phyloP scores from a whole-genome alignment of 768 basidiomycete species.

The Sporobolomyces phaffii region DNA sequence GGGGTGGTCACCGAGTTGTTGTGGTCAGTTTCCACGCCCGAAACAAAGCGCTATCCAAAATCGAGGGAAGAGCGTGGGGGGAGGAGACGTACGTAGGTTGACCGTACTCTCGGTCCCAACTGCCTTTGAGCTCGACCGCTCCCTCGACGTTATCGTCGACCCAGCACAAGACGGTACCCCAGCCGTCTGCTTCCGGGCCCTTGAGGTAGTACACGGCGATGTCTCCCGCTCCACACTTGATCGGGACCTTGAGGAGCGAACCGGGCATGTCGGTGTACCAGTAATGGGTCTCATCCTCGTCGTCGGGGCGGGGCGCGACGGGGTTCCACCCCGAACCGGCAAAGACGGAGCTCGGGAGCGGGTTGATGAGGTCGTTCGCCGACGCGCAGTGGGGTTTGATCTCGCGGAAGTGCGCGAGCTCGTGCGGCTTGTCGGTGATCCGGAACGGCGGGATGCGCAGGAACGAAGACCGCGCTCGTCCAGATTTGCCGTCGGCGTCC shows the following conservation, averaged over 20 bases:
- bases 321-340: conserved; percentile 87
- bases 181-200: conserved; percentile 57
- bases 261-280: conserved; percentile 86
- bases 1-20: background rate
- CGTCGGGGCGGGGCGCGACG: conserved; percentile 50
- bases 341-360: conserved; percentile 87
- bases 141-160: conserved; percentile 91
- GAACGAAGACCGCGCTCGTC: conserved; percentile 44
- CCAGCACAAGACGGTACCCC: conserved; percentile 82
- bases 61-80: too few species aligned
- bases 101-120: conserved; percentile 55
- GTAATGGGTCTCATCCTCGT: conserved; percentile 65
- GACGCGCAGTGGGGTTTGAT: conserved; percentile 85
- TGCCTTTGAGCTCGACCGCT: conserved; percentile 66
- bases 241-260: conserved; percentile 72
- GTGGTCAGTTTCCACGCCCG: too few species aligned
- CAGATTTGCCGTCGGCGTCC: conserved; percentile 33
- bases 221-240: conserved; percentile 81
- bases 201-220: conserved; percentile 83
- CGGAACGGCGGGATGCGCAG: conserved; percentile 64
- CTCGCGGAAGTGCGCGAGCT: conserved; percentile 62
- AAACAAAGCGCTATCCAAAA: too few species aligned
- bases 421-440: conserved; percentile 56
- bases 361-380: conserved; percentile 97
- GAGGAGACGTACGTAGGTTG: conserved; percentile 60